These are phyloP conservation scores for Colletotrichum zoysiae DNA, from an alignment of 2,329 filamentous ascomycete genomes.

Conservation along the genomic window DNA sequence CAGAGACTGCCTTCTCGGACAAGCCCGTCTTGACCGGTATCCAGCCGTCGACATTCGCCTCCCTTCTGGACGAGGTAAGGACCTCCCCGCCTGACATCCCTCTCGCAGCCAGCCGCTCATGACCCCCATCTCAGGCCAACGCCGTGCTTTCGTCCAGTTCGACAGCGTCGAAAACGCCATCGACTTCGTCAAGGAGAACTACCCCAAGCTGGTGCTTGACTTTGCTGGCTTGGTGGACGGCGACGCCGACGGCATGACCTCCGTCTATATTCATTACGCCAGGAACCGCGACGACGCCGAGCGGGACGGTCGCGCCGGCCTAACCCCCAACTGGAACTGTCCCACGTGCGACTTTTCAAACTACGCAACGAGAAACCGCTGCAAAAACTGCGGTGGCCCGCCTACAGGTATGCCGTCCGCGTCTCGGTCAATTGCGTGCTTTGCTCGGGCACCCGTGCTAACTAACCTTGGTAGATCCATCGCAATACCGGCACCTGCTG, in stretches of 20 bases:
- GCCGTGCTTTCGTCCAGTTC: conserved; percentile 59
- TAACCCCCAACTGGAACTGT: conserved; percentile 50
- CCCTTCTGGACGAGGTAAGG: conserved; percentile 45
- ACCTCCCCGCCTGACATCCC: no score
- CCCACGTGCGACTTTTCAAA: conserved; percentile 55
- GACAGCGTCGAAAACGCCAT: conserved; percentile 55
- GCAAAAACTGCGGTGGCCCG: conserved; percentile 53
- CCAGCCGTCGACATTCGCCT: conserved; percentile 56
- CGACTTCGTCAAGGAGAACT: conserved; percentile 58
- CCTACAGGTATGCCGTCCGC: conserved; percentile 23
- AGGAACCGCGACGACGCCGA: conserved; percentile 51
- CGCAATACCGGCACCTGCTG: conserved; percentile 49
- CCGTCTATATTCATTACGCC: conserved; percentile 57
- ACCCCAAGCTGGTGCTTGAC: conserved; percentile 54
- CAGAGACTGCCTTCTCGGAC: conserved; percentile 53
- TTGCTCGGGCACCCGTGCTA: neutral
- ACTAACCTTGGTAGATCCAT: conserved; percentile 33
- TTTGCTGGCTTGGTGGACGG: conserved; percentile 54
- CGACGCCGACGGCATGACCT: conserved; percentile 53
- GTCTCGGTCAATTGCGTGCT: neutral
- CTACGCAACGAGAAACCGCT: conserved; percentile 53
- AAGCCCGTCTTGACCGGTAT: conserved; percentile 52
- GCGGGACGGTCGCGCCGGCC: conserved; percentile 45
- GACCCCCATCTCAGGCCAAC: conserved; percentile 48
- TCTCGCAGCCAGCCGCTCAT: conserved; percentile 7